Evolutionary conservation across 2,329 filamentous ascomycete species (phyloP).

Genomic region (Neurospora sp.): DNA sequence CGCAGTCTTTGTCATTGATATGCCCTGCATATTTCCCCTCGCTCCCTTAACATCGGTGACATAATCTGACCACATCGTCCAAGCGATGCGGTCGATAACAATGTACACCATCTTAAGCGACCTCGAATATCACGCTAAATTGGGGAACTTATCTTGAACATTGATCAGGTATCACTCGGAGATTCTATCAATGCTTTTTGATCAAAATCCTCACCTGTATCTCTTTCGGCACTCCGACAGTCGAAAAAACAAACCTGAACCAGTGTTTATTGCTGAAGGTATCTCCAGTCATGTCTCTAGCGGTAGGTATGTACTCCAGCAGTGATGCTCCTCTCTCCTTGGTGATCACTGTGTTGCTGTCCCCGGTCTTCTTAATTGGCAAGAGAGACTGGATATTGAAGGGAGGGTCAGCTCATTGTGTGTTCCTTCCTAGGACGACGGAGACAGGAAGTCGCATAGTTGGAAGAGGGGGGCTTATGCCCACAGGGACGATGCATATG

Average conservation of each 20-base stretch:
- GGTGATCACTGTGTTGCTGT: neutral
- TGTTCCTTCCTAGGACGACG: neutral
- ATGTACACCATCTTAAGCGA: neutral
- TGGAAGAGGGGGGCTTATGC: neutral
- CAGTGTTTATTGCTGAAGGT: neutral
- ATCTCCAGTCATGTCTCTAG: neutral
- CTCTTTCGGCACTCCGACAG: neutral
- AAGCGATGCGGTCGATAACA: too few species aligned
- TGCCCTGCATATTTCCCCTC: neutral
- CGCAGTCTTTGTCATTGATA: neutral
- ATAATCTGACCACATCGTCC: neutral
- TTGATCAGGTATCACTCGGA: too few species aligned
- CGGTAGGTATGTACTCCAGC: too few species aligned
- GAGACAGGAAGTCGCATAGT: neutral
- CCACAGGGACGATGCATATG: neutral
- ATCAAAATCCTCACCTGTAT: neutral
- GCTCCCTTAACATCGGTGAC: neutral
- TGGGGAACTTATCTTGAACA: neutral
- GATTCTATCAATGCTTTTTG: neutral
- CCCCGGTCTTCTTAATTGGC: neutral
- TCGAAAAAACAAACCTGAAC: neutral
- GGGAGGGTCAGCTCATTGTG: neutral
- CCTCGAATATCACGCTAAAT: too few species aligned
- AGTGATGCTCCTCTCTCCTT: neutral
- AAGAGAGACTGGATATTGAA: neutral